Base-by-base conservation (phyloP, 306 rosid genomes). In the Alnus rubra region DNA sequence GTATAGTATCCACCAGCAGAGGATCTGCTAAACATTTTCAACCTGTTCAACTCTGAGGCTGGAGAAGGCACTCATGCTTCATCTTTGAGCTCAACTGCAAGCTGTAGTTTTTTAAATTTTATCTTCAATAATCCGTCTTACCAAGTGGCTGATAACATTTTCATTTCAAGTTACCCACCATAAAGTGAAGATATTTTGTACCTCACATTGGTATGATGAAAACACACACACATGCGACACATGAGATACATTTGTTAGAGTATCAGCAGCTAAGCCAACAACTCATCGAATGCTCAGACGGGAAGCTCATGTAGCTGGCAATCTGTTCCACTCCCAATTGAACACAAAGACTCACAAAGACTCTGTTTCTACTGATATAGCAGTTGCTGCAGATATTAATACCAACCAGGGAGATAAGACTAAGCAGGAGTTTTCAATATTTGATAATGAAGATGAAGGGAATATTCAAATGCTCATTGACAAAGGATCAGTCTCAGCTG, bases 211-310 rank as follows among this genome's bases (percentile, higher is more conserved):
- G 35, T 19, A 59, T 18, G 7, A 39, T 12, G 19, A 31, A n/a
- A 23, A 5, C 31, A 70, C 63, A 49, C 50, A 69, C 45, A 47
- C 63, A 23, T 23, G 74, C 47, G 18, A 75, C 74, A 62, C 49
- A 69, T 19, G 15, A 8, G 68, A 48, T 28, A 49, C 18, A 16
- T 37, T 39, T 39, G 44, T 39, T 39, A 39, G 39, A 35, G 39
- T 35, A 35, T 35, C 39, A 35, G 39, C 39, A 39, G 44, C 44
- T 39, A 39, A 39, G 44, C 44, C 44, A 39, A 39, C 44, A 39
- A 39, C 44, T 39, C 44, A 39, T 39, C 44, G 0, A 39, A 0
- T 39, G 44, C 44, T 39, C 44, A 39, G 44, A 39, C 44, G 5
- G 44, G 44, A 39, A 39, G 44, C 5, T 39, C 44, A 39, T 39